Base-by-base conservation (phyloP, 148 eudicot genomes). In the Diospyros lotus region DNA sequence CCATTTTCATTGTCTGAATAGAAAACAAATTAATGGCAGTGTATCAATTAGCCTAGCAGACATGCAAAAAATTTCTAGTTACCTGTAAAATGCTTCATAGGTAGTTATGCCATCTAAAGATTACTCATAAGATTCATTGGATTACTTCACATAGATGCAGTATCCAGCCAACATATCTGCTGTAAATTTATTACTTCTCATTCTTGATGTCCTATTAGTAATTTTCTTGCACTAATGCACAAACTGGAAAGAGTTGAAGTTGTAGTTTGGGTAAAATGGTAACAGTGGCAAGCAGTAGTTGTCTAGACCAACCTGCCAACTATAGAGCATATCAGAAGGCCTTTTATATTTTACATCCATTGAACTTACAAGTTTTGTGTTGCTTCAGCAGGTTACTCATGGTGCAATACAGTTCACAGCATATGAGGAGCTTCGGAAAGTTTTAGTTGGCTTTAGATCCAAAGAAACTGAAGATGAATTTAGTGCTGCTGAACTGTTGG, bases 401-500 rank as follows among this genome's bases (percentile, higher is more conserved):
- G 99, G 98, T 76, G 98, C 99, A 76, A 89, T 96, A 77, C 99
- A 96, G 87, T 96, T 96, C 71, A 89, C 99, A 69, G 97, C 92
- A 5, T 96, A 93, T 73, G 99, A 96, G 83, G 99, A 96, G 80
- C 80, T 96, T 71, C 93, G 94, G 28, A 96, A 88, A 84, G 75
- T 75, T 72, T 75, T 84, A 65, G 79, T 91, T 73, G 81, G 67
- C 64, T 84, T 71, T 42, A 89, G 89, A 84, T 80, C 85, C 60
- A 68, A 56, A 60, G 80, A 64, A 6, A 74, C 66, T 62, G 76
- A 76, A 71, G 76, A 61, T 1, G 76, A 59, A 40, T 69, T 66
- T 58, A 83, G 74, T 69, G 76, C 50, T 64, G 88, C 73, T 46
- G 87, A 82, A 73, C 81, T 80, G 15, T 75, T 96, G 92, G 99